phyloP scores from a whole-genome alignment of 176 grass and related monocot species.

The Dendrocalamus sinicus region DNA sequence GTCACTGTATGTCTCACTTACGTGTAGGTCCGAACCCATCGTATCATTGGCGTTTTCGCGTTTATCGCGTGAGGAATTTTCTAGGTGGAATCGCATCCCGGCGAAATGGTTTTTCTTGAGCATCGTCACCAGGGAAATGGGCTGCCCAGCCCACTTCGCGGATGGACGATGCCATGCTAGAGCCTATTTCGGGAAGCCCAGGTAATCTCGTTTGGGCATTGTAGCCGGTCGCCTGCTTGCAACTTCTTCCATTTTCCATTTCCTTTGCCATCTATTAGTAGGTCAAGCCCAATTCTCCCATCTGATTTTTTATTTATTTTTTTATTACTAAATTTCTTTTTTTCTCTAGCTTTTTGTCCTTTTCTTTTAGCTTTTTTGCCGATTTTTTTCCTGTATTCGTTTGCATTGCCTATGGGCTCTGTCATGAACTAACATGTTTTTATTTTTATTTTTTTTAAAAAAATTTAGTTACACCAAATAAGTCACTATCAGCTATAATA shows the following conservation, averaged over 20 bases:
- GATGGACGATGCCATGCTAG: background rate
- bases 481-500: too few relatives aligned
- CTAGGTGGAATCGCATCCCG: background rate
- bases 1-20: background rate
- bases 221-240: background rate
- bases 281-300: too few relatives aligned
- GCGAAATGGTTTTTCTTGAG: background rate
- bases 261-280: too few relatives aligned
- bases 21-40: background rate
- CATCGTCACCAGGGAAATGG: background rate
- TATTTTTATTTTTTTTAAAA: too few relatives aligned
- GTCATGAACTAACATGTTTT: too few relatives aligned
- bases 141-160: background rate
- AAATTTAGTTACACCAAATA: too few relatives aligned
- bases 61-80: background rate
- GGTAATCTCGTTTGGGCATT: background rate
- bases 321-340: too few relatives aligned
- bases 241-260: background rate
- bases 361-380: too few relatives aligned
- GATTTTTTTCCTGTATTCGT: too few relatives aligned
- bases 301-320: too few relatives aligned
- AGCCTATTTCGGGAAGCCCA: background rate
- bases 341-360: too few relatives aligned
- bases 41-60: background rate
- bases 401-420: too few relatives aligned